Conservation (phyloP, 371 early-diverging fungal genomes). For the Saksenaea oblongispora region DNA sequence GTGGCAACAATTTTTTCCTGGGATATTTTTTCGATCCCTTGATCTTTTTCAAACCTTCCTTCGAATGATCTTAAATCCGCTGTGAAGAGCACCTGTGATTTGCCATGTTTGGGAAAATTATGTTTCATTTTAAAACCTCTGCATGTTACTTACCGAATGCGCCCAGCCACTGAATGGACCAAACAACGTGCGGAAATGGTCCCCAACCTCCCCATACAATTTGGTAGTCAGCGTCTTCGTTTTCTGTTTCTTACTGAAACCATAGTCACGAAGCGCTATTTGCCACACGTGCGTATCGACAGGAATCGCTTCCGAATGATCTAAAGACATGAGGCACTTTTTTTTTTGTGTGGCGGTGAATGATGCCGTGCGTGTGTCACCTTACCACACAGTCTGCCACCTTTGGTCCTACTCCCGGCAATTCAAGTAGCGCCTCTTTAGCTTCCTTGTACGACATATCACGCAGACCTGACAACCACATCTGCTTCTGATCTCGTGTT, state of each 20-base stretch:
- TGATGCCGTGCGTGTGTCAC: not conserved
- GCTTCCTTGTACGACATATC: conserved; percentile 57
- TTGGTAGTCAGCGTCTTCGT: conserved; percentile 68
- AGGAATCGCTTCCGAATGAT: conserved; percentile 83
- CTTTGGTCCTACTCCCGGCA: conserved; percentile 88
- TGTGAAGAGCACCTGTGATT: conserved; percentile 47
- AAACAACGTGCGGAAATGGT: conserved; percentile 77
- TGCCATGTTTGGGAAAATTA: not conserved
- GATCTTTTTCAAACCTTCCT: conserved; percentile 8
- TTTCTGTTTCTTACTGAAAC: conserved; percentile 44
- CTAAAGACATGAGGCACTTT: conserved; percentile 80
- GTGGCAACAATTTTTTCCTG: not conserved
- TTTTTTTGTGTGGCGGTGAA: conserved; percentile 3
- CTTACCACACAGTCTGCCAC: conserved; percentile 97
- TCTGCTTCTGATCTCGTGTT: conserved; percentile 41
- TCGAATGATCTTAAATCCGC: conserved; percentile 52
- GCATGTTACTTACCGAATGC: conserved; percentile 65
- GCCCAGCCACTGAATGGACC: conserved; percentile 93
- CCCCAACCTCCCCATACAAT: conserved; percentile 71
- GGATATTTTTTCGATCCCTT: not conserved
- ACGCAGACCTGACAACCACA: conserved; percentile 68
- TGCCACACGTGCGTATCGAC: conserved; percentile 96
- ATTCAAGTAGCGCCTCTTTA: conserved; percentile 58
- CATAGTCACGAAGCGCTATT: conserved; percentile 83
- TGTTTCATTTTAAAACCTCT: not conserved